Conservation (phyloP, 495 filamentous ascomycete species). For the Monascus purpureus region DNA sequence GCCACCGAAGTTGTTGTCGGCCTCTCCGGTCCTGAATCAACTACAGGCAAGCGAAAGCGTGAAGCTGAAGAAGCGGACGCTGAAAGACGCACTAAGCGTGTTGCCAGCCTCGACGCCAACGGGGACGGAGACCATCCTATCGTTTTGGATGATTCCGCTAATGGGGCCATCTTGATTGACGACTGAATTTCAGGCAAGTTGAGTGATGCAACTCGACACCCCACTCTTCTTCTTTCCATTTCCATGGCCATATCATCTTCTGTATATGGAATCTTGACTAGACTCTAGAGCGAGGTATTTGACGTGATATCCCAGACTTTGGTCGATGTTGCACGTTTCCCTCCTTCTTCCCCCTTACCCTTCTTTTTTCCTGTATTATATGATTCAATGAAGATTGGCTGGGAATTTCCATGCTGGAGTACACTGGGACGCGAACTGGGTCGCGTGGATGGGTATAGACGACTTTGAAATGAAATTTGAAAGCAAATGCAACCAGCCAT, state of each 20-base stretch:
- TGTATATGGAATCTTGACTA: no score
- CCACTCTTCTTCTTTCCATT: background rate
- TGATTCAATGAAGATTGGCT: no score
- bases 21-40: constrained; percentile 1
- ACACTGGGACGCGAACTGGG: no score
- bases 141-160: constrained; percentile 40
- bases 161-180: constrained; percentile 65
- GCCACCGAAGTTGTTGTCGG: constrained; percentile 13
- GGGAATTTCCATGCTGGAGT: no score
- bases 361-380: no score
- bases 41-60: constrained; percentile 29
- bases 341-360: no score
- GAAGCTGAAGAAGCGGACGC: constrained; percentile 29
- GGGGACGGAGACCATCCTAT: constrained; percentile 27
- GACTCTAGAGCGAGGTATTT: no score
- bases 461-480: no score
- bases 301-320: no score
- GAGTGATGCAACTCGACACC: background rate
- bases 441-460: no score
- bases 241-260: background rate
- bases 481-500: no score
- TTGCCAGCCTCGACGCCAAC: constrained; percentile 16
- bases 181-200: constrained; percentile 17
- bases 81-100: constrained; percentile 29
- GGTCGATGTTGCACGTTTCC: no score